Evolutionary conservation across 2,329 filamentous ascomycete genomes (phyloP), one percentile per base, ranked within the genome.

Genomic region (Westerdykella sp.): DNA sequence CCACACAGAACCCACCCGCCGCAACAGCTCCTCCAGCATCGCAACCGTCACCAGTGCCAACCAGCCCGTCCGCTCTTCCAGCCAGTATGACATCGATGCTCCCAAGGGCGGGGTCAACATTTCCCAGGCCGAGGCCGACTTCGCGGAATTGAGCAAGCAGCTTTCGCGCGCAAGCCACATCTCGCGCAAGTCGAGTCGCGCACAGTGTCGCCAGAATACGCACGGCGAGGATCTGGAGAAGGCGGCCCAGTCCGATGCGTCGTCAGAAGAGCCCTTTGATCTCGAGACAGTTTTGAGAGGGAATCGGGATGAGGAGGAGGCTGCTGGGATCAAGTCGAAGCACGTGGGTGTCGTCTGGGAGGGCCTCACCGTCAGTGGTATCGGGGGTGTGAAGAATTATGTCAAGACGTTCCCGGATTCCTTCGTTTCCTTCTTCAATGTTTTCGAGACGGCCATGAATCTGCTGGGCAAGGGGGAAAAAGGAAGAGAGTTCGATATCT

Each of bases 281-380:
- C 73, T 95, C 31, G 86, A 95, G 63, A 68, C 73, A 7, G 81
- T 83, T 3, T 71, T 95, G 47, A 79, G 85, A 36, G 86, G 87
- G 2, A 81, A 81, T 43, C 75, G 84, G 44, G 78, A 76, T 37
- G 83, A 87, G 7, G 85, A 88, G 58, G 76, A 78, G 47, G 80
- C 84, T 48, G 85, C 85, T 5, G 88, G 88, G 1, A 94, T 94
- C 66, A 83, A 81, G 47, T 75, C 81, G 5, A 94, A 94, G 71
- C 81, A 84, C 54, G 65, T 67, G 49, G 74, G 86, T 23, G 85
- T 88, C 1, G 78, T 85, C 49, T 94, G 87, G 86, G 80, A 93
- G 42, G 75, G 77, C 14, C 69, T 94, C 39, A 87, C 84, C 0
- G 87, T 93, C 32, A 81, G 79, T 61, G 87, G 87, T 12, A 78